phyloP scores from a whole-genome alignment of 2,329 filamentous ascomycete genomes.

The Ceratocystis papillata region DNA sequence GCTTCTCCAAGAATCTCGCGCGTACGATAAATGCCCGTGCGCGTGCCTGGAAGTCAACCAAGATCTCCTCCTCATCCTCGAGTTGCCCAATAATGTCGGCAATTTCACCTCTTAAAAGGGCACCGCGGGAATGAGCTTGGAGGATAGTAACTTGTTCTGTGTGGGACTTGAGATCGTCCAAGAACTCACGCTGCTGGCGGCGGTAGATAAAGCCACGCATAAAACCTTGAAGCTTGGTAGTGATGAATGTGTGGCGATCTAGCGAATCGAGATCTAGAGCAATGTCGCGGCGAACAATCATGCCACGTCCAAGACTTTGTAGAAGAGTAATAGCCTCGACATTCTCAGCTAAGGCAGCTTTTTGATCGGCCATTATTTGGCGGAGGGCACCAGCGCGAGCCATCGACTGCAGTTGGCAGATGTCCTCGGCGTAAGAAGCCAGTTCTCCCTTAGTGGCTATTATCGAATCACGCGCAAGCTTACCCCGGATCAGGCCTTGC shows the following conservation, averaged over 20 bases:
- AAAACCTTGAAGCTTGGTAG: conserved; percentile 55
- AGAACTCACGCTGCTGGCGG: conserved; percentile 48
- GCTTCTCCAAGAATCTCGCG: conserved; percentile 68
- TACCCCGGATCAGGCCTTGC: conserved; percentile 38
- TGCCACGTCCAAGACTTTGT: conserved; percentile 51
- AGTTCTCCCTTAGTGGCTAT: conserved; percentile 41
- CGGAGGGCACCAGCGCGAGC: conserved; percentile 47
- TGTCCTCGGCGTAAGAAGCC: conserved; percentile 34
- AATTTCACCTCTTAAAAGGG: conserved; percentile 64
- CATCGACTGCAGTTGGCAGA: conserved; percentile 42
- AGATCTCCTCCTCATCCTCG: conserved; percentile 68
- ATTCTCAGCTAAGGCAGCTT: conserved; percentile 39
- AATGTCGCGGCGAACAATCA: conserved; percentile 45
- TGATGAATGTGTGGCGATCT: conserved; percentile 44
- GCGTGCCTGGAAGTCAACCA: conserved; percentile 64
- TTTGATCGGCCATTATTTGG: conserved; percentile 38
- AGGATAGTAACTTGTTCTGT: conserved; percentile 56
- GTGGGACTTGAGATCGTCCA: conserved; percentile 60
- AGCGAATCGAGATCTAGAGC: conserved; percentile 44
- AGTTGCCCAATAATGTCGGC: conserved; percentile 65
- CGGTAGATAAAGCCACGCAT: conserved; percentile 56
- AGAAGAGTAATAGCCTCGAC: conserved; percentile 41
- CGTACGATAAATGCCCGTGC: conserved; percentile 65
- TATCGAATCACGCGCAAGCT: conserved; percentile 38
- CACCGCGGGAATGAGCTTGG: conserved; percentile 66